Conservation (phyloP, 345 rosid genomes). For the Eutrema japonicum region DNA sequence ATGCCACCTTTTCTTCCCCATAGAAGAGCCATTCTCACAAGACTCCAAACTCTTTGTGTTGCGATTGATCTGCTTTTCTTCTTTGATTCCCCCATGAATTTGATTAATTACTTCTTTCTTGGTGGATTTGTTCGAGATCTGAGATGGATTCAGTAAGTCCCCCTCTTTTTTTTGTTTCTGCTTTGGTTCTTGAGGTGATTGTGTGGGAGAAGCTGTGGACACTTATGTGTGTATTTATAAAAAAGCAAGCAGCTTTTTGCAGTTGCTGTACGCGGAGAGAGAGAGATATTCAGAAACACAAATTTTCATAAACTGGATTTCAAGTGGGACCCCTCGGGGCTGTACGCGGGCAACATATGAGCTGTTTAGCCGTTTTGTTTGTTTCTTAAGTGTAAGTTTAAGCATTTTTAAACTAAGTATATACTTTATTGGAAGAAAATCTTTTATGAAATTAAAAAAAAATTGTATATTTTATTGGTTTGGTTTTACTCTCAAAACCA, state of each 20-base stretch:
- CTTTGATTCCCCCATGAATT: conserved; percentile 42
- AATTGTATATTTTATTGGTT: not conserved
- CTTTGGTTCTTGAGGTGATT: conserved; percentile 28
- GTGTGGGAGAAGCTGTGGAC: conserved; percentile 29
- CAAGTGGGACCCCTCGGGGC: conserved; percentile 31
- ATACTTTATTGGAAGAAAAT: no score
- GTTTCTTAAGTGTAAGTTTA: not conserved
- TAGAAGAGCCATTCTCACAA: conserved; percentile 61
- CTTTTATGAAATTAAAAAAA: not conserved
- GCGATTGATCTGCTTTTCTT: conserved; percentile 41
- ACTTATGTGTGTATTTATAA: conserved; percentile 11
- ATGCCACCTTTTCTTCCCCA: conserved; percentile 81
- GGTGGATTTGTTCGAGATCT: conserved; percentile 9
- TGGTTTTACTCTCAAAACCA: not conserved
- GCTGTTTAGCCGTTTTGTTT: conserved; percentile 44
- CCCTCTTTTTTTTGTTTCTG: not conserved
- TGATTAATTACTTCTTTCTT: not conserved
- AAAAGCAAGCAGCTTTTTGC: conserved; percentile 20
- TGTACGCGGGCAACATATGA: conserved; percentile 43
- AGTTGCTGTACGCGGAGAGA: conserved; percentile 37
- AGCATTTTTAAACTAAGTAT: no score
- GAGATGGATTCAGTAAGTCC: not conserved
- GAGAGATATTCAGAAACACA: conserved; percentile 16
- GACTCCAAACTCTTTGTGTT: conserved; percentile 54
- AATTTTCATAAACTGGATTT: conserved; percentile 11